phyloP scores from a whole-genome alignment of 2,329 filamentous ascomycete genomes.

The Lomentospora prolificans region DNA sequence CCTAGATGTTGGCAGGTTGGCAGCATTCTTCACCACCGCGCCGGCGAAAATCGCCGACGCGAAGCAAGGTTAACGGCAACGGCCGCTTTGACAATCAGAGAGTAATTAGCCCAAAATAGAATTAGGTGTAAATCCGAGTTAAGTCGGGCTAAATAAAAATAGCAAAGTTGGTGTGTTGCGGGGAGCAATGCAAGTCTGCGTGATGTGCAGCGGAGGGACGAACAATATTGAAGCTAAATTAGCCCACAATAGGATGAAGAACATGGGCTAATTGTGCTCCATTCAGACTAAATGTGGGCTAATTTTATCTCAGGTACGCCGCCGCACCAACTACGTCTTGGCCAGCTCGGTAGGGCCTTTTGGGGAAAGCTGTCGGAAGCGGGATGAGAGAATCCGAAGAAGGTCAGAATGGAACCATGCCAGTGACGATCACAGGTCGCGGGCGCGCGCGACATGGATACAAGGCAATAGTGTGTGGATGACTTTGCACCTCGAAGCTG shows the following conservation, averaged over 20 bases:
- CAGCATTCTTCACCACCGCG: neutral
- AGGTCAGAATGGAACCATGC: neutral
- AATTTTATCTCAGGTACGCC: neutral
- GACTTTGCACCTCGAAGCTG: neutral
- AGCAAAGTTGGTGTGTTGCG: neutral
- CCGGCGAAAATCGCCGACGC: neutral
- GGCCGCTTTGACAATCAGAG: neutral
- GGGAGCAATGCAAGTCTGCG: neutral
- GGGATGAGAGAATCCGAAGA: neutral
- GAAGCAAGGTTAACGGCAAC: neutral
- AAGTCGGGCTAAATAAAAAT: slow-evolving; percentile 1
- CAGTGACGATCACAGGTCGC: neutral
- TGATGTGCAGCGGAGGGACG: neutral
- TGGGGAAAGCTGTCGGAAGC: neutral
- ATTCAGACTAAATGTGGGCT: neutral
- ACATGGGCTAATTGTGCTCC: neutral
- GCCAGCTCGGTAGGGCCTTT: neutral
- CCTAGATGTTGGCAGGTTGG: neutral
- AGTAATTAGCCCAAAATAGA: neutral
- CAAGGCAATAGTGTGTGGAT: neutral
- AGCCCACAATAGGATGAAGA: neutral
- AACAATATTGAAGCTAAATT: neutral
- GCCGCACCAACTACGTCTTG: too few relatives aligned
- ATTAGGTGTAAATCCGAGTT: neutral
- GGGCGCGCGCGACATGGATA: neutral